phyloP scores from a whole-genome alignment of 257 asterid genomes.

The Przewalskia tangutica region DNA sequence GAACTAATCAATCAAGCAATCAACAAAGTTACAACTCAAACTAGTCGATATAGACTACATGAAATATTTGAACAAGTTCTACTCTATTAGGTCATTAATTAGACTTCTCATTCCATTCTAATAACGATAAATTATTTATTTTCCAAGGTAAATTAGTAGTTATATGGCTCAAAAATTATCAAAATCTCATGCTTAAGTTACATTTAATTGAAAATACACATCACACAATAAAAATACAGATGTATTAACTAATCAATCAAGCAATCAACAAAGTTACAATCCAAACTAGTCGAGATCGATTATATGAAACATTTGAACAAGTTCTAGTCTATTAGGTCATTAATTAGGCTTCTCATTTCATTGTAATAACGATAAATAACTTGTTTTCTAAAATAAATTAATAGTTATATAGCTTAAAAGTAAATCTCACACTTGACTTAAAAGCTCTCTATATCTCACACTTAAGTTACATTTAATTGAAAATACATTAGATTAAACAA shows the following conservation, averaged over 20 bases:
- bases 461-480: too few species aligned
- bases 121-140: too few species aligned
- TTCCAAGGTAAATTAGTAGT: too few species aligned
- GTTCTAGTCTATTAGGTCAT: not conserved
- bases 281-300: too few species aligned
- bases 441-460: not conserved
- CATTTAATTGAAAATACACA: too few species aligned
- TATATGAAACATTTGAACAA: not conserved
- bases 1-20: not conserved
- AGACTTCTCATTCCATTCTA: not conserved
- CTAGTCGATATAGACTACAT: not conserved
- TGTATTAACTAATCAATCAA: not conserved
- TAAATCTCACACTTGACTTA: not conserved
- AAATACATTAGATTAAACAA: not conserved
- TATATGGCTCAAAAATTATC: too few species aligned
- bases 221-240: too few species aligned
- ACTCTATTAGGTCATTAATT: not conserved
- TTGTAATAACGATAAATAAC: not conserved
- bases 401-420: not conserved
- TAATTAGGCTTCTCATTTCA: not conserved
- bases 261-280: not conserved
- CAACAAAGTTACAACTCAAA: not conserved
- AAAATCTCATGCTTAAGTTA: too few species aligned
- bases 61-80: not conserved
- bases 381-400: too few species aligned